Evolutionary conservation across 768 basidiomycete genomes (phyloP), one percentile per base, ranked within the genome.

Genomic region (Amanita inopinata): DNA sequence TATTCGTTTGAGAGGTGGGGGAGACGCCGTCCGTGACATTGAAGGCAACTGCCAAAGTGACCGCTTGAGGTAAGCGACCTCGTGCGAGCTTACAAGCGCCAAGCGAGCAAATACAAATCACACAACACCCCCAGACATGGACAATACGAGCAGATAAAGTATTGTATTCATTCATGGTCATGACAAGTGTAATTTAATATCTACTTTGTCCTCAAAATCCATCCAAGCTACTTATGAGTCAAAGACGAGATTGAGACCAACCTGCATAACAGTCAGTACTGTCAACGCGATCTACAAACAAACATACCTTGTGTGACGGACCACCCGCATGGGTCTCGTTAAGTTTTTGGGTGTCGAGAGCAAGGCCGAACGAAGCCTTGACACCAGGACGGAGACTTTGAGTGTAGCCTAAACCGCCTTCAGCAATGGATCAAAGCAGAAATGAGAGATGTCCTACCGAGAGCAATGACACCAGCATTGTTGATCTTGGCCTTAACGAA

Each of bases 401-500:
- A 39, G 91, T 94, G 70, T 91, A 92, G 52, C 83, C 83, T 83
- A 8, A 17, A 47, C 51, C 23, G 14, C 28, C n/a, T n/a, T 40
- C 8, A 46, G 46, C 14, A 14, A 27, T 37, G 6, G 33, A 12
- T 14, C 18, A 6, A 30, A 7, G 7, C 34, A 39, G 36, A 33
- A 3, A 45, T 23, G 25, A n/a, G 19, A 32, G 24, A 14, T 8
- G 2, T 57, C 64, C 48, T 59, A 88, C 78, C 83, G 51, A 94
- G 80, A 55, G 78, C 83, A 52, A 96, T 74, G 58, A 93, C 74
- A 73, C 93, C 93, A 46, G 79, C 61, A 69, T 93, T 94, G 80
- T 97, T 97, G 71, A 98, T 93, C 76, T 97, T 97, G 53, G 92
- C 88, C 76, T 99, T 98, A 67, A 97, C 74, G 58, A 88, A 97